Conservation (phyloP, 139 green algal genomes). For the Coelastrella sp. region DNA sequence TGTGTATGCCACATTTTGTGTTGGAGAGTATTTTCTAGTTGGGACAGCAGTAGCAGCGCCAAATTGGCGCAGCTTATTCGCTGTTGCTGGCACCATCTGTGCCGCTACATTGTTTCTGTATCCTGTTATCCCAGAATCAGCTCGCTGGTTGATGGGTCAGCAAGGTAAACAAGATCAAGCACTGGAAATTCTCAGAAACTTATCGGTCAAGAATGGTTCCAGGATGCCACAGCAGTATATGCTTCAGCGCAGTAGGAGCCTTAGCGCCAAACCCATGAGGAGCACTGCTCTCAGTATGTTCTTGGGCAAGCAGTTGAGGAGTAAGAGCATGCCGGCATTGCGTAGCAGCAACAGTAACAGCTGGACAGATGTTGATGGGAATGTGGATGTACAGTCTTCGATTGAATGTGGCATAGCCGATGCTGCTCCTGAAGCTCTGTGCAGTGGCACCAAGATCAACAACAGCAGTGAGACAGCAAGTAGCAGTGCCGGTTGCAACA, state of each 20-base stretch:
- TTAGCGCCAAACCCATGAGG: neutral
- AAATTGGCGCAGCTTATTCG: conserved; percentile 3
- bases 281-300: neutral
- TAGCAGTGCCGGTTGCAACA: neutral
- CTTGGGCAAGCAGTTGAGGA: neutral
- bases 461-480: neutral
- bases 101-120: neutral
- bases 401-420: no score
- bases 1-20: neutral
- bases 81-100: neutral
- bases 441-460: no score
- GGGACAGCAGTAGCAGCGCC: neutral
- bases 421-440: no score
- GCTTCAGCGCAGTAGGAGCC: neutral
- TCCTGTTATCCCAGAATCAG: conserved; percentile 7
- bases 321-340: no score
- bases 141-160: neutral
- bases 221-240: neutral
- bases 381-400: no score
- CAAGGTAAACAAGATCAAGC: neutral
- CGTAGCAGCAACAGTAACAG: no score
- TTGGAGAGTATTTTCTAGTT: neutral
- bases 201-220: neutral
- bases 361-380: neutral
- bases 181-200: neutral